Evolutionary conservation across 768 basidiomycete genomes (phyloP).

Genomic region (Leccinum fibrillosum): DNA sequence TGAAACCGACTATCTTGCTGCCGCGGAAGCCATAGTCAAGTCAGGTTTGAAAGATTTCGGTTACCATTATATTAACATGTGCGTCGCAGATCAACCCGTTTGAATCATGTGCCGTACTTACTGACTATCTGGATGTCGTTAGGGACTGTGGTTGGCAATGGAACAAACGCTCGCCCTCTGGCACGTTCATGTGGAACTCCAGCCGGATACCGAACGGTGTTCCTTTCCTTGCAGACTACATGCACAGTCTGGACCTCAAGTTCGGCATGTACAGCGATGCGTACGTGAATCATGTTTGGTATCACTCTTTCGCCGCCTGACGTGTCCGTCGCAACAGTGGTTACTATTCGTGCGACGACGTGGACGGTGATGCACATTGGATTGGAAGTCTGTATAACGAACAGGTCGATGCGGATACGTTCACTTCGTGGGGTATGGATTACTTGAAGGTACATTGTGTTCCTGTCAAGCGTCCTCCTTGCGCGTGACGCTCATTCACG

Average conservation of each 20-base stretch:
- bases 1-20: constrained; percentile 7
- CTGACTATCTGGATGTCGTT: not conserved
- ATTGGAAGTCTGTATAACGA: constrained; percentile 12
- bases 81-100: not conserved
- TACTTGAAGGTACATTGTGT: constrained; percentile 11
- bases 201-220: constrained; percentile 12
- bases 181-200: constrained; percentile 7
- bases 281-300: not conserved
- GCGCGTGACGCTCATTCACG: not conserved
- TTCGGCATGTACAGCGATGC: constrained; percentile 14
- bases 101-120: not conserved
- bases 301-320: not conserved
- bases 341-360: constrained; percentile 6
- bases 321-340: constrained; percentile 1
- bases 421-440: constrained; percentile 6
- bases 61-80: constrained; percentile 12
- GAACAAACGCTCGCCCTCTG: constrained; percentile 1
- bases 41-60: constrained; percentile 3
- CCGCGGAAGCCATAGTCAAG: constrained; percentile 4
- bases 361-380: not conserved
- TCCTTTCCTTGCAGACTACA: constrained; percentile 9
- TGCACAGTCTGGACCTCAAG: constrained; percentile 6
- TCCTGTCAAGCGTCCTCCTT: too few relatives aligned
- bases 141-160: constrained; percentile 17
- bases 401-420: constrained; percentile 5